These are phyloP conservation scores for Podaxis pistillaris DNA, from an alignment of 768 basidiomycete genomes.

Conservation along the genomic window DNA sequence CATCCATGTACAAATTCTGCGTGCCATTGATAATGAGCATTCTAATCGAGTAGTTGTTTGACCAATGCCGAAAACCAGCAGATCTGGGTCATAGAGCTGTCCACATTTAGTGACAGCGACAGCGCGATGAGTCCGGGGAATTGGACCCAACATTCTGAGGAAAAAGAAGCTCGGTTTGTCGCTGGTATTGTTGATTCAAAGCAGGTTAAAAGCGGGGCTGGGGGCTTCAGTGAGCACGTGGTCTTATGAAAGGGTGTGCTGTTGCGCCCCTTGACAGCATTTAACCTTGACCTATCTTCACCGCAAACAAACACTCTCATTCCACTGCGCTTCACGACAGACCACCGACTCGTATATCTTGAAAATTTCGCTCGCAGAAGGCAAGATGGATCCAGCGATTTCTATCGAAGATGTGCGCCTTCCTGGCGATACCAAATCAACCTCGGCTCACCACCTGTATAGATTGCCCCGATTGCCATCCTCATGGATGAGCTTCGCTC, in stretches of 20 bases:
- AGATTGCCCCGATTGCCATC: slow-evolving; percentile 94
- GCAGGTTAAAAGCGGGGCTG: neutral
- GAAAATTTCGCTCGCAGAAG: slow-evolving; percentile 18
- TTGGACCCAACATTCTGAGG: too few relatives aligned
- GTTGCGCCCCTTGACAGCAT: neutral
- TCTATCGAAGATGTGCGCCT: slow-evolving; percentile 65
- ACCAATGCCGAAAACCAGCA: too few relatives aligned
- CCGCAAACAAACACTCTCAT: slow-evolving; percentile 5
- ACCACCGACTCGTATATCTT: slow-evolving; percentile 4
- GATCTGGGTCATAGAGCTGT: too few relatives aligned
- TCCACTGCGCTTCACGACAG: neutral
- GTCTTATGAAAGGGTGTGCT: neutral
- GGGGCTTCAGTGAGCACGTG: slow-evolving; percentile 1
- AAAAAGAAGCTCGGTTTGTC: too few relatives aligned
- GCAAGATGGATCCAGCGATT: slow-evolving; percentile 63
- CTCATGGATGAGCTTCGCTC: slow-evolving; percentile 98
- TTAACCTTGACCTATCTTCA: slow-evolving; percentile 5
- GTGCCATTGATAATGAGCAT: neutral
- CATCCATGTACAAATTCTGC: too few relatives aligned
- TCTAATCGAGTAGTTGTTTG: slow-evolving; percentile 1
- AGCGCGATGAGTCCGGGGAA: too few relatives aligned
- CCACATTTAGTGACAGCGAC: too few relatives aligned
- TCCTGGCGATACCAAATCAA: slow-evolving; percentile 20
- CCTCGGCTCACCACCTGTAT: slow-evolving; percentile 20
- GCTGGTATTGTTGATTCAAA: neutral